Evolutionary conservation across 306 rosid genomes (phyloP).

Genomic region (Begonia peltatifolia): DNA sequence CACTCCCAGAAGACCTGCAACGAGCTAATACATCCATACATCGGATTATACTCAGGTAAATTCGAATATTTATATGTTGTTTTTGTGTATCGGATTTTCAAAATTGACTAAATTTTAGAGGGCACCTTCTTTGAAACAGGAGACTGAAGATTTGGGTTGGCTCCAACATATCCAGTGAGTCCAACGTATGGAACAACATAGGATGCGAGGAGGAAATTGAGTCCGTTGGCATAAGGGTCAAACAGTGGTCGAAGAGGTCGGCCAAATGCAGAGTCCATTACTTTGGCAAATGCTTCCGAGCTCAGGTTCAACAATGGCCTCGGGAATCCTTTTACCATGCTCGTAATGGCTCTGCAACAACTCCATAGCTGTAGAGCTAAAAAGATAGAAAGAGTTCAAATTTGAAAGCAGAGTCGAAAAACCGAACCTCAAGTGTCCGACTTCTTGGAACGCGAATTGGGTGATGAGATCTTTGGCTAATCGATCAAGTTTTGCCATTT

Average conservation of each 20-base stretch:
- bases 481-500: slow-evolving; percentile 19
- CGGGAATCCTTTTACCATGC: slow-evolving; percentile 43
- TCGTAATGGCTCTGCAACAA: slow-evolving; percentile 44
- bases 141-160: slow-evolving; percentile 34
- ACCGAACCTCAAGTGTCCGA: slow-evolving; percentile 52
- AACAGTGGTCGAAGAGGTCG: slow-evolving; percentile 38
- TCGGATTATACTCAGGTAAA: slow-evolving; percentile 3
- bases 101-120: background rate
- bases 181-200: slow-evolving; percentile 72
- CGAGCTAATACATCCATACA: slow-evolving; percentile 26
- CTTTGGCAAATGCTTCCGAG: slow-evolving; percentile 27
- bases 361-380: no score
- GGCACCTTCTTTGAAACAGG: slow-evolving; percentile 28
- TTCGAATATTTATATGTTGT: background rate
- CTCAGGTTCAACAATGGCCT: slow-evolving; percentile 64
- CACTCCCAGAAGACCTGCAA: slow-evolving; percentile 61
- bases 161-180: slow-evolving; percentile 74
- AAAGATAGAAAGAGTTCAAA: background rate
- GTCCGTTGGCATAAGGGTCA: slow-evolving; percentile 39
- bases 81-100: background rate
- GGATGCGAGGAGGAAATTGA: slow-evolving; percentile 63
- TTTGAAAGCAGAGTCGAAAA: background rate
- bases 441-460: slow-evolving; percentile 58
- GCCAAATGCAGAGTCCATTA: slow-evolving; percentile 43
- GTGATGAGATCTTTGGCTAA: slow-evolving; percentile 21